phyloP scores from a whole-genome alignment of 345 rosid species.

The Linum lewisii region DNA sequence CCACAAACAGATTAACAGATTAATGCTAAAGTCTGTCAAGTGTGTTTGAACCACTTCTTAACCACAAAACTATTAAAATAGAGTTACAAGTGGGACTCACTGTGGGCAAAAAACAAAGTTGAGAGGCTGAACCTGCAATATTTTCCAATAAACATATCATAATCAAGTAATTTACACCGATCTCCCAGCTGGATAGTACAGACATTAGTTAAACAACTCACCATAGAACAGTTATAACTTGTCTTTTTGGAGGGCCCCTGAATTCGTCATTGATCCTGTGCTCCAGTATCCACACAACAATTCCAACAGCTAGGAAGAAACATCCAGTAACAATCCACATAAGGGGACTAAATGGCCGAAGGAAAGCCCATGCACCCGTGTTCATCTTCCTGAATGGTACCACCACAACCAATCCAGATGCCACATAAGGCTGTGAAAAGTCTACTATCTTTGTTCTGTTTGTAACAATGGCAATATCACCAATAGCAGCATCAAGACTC shows the following conservation, averaged over 20 bases:
- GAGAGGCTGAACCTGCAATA: constrained; percentile 95
- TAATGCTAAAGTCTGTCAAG: constrained; percentile 13
- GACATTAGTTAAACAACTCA: constrained; percentile 24
- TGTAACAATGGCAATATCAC: constrained; percentile 81
- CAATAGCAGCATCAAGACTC: constrained; percentile 84
- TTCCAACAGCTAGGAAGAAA: constrained; percentile 62
- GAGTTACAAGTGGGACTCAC: constrained; percentile 36
- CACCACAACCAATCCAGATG: constrained; percentile 89
- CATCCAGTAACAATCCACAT: constrained; percentile 72
- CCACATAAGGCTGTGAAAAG: constrained; percentile 82
- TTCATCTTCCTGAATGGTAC: constrained; percentile 66
- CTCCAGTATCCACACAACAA: constrained; percentile 90
- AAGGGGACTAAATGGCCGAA: constrained; percentile 52
- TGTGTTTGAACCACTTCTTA: neutral
- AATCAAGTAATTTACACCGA: neutral
- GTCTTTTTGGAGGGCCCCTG: constrained; percentile 80
- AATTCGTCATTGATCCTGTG: constrained; percentile 88
- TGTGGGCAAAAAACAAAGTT: constrained; percentile 81
- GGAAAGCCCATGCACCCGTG: constrained; percentile 91
- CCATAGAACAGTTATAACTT: constrained; percentile 76
- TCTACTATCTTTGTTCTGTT: constrained; percentile 81
- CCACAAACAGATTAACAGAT: constrained; percentile 13
- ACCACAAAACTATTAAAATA: neutral
- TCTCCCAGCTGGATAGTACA: constrained; percentile 2
- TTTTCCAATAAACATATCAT: constrained; percentile 27